Percentiles rank a stretch among this genome's conserved stretches.
Evolutionary conservation across 768 basidiomycete species (phyloP).

Genomic region (Boletellus sp.): DNA sequence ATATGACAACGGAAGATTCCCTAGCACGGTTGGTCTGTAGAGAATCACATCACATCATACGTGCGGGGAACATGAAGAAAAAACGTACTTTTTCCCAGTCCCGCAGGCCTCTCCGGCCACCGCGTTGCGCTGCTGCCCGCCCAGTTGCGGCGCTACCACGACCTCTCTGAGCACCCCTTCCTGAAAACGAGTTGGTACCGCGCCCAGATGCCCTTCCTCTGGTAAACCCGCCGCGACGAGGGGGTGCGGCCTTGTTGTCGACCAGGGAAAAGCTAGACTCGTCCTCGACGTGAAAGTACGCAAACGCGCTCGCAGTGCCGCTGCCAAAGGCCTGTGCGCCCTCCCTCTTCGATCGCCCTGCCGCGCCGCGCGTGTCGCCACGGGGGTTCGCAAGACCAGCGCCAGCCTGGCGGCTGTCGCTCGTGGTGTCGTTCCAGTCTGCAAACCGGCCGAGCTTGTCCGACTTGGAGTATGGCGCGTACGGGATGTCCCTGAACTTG

Average conservation of each 20-base stretch:
- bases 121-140: conserved; percentile 39
- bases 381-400: conserved; percentile 46
- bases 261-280: conserved; percentile 96
- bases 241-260: conserved; percentile 74
- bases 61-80: not conserved
- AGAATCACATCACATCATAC: conserved; percentile 5
- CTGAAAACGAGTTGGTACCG: conserved; percentile 32
- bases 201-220: conserved; percentile 45
- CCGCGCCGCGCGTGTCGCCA: conserved; percentile 43
- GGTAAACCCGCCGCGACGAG: conserved; percentile 66
- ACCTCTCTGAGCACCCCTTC: conserved; percentile 45
- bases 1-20: conserved; percentile 92
- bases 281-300: conserved; percentile 97
- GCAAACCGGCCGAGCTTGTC: conserved; percentile 98
- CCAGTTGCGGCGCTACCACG: conserved; percentile 43
- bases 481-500: conserved; percentile 98
- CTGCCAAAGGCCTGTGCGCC: conserved; percentile 87
- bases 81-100: conserved; percentile 86
- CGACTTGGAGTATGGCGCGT: conserved; percentile 97
- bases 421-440: conserved; percentile 87
- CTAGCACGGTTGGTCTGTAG: conserved; percentile 73
- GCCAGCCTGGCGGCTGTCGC: conserved; percentile 57
- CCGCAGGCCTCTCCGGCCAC: conserved; percentile 71
- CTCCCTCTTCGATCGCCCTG: conserved; percentile 64
- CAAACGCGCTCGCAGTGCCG: conserved; percentile 85